A percentile compares a stretch with the other conserved stretches of the same genome.
Conservation (phyloP, 805 yeast genomes). For the Pichia occidentalis region DNA sequence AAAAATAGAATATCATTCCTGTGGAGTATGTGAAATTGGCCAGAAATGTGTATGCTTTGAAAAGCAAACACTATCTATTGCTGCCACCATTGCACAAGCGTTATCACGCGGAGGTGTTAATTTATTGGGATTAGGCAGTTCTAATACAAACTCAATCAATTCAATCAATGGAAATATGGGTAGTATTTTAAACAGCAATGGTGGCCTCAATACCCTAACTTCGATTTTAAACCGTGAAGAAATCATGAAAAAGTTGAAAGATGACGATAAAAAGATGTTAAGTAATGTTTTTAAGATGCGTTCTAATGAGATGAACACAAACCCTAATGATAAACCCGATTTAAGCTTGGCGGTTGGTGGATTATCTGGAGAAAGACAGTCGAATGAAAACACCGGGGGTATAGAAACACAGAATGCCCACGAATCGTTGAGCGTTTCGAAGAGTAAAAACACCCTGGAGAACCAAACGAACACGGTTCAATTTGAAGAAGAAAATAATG, state of each 20-base stretch:
- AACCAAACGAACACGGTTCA: too few species aligned
- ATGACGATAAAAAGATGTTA: conserved; percentile 7
- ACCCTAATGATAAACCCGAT: background rate
- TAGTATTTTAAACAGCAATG: conserved; percentile 1
- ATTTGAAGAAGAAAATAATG: too few species aligned
- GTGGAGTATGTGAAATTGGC: conserved; percentile 9
- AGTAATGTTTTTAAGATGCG: conserved; percentile 1
- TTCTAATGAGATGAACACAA: background rate
- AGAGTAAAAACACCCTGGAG: too few species aligned
- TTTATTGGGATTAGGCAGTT: conserved; percentile 7
- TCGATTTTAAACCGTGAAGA: conserved; percentile 10
- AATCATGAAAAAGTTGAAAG: conserved; percentile 9
- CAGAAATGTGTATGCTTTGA: conserved; percentile 8
- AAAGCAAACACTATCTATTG: conserved; percentile 8
- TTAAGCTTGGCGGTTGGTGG: background rate
- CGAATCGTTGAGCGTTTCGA: too few species aligned
- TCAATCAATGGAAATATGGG: conserved; percentile 4
- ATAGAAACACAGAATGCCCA: too few species aligned
- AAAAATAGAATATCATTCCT: conserved; percentile 8
- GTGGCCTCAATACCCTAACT: conserved; percentile 3
- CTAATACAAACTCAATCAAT: background rate
- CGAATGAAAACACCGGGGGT: background rate
- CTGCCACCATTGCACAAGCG: conserved; percentile 8
- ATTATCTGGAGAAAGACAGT: background rate
- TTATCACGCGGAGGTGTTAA: conserved; percentile 8